phyloP scores from a whole-genome alignment of 2,329 filamentous ascomycete genomes.

The Venturia effusa region DNA sequence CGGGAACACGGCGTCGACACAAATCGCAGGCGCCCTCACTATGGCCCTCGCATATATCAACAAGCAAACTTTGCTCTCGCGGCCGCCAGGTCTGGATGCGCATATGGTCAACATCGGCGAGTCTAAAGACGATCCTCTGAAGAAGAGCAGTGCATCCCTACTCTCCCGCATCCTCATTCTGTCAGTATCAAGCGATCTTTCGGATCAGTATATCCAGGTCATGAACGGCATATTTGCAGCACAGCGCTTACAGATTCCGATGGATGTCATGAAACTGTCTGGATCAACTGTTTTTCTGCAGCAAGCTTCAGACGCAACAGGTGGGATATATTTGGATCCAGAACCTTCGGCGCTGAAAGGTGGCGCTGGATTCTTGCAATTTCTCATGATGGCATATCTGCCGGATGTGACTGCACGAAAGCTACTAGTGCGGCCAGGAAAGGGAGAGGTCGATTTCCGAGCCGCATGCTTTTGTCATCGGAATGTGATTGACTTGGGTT shows the following conservation, averaged over 20 bases:
- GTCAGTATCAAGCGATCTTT: conserved; percentile 78
- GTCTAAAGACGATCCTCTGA: background rate
- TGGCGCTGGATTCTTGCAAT: conserved; percentile 61
- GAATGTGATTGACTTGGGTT: conserved; percentile 80
- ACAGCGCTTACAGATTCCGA: conserved; percentile 74
- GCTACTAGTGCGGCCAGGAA: conserved; percentile 65
- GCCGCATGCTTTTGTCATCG: conserved; percentile 98
- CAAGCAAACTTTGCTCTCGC: conserved; percentile 55
- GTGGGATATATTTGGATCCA: conserved; percentile 57
- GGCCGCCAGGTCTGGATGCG: conserved; percentile 33
- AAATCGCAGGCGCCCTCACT: conserved; percentile 83
- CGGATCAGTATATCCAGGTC: conserved; percentile 88
- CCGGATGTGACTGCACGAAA: conserved; percentile 55
- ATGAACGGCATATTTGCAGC: conserved; percentile 99
- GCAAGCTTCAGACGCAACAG: conserved; percentile 69
- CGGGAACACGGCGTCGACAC: conserved; percentile 60
- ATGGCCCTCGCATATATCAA: conserved; percentile 85
- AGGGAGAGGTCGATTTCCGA: conserved; percentile 85
- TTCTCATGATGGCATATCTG: conserved; percentile 90
- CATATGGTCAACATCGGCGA: background rate
- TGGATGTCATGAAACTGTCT: conserved; percentile 81
- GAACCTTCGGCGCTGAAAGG: conserved; percentile 20
- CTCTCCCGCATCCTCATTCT: conserved; percentile 80
- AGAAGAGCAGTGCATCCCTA: conserved; percentile 31
- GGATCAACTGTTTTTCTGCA: conserved; percentile 87